Evolutionary conservation across 75 land plant genomes (phyloP).

Genomic region (Picea sitchensis): DNA sequence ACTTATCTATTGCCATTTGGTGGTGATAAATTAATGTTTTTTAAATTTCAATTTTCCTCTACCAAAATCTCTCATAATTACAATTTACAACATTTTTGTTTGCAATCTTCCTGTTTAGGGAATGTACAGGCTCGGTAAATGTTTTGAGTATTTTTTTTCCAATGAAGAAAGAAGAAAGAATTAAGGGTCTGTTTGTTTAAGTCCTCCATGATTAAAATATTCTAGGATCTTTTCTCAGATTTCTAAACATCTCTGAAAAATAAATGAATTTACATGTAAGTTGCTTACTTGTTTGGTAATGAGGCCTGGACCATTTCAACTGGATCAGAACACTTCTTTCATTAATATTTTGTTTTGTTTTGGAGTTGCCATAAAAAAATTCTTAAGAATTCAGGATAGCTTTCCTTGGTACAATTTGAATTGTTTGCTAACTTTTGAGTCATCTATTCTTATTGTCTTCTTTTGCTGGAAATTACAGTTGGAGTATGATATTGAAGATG

Average conservation of each 20-base stretch:
- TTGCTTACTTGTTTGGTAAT: background rate
- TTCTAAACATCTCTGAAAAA: background rate
- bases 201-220: too few species aligned
- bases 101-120: too few species aligned
- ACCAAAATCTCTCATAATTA: too few species aligned
- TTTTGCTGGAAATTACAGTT: slow-evolving; percentile 10
- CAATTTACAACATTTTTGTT: too few species aligned
- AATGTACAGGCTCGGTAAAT: too few species aligned
- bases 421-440: background rate
- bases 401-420: background rate
- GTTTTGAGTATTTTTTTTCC: too few species aligned
- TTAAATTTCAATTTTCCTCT: too few species aligned
- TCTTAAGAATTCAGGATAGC: background rate
- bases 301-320: background rate
- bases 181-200: too few species aligned
- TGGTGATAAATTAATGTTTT: too few species aligned
- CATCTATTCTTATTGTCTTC: background rate
- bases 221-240: background rate
- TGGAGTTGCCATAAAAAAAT: too few species aligned
- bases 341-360: background rate
- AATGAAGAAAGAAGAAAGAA: too few species aligned
- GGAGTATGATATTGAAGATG: slow-evolving; percentile 32
- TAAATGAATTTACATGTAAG: background rate
- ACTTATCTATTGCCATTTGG: too few species aligned
- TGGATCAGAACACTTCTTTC: background rate